Evolutionary conservation across 2,329 filamentous ascomycete genomes (phyloP).

Genomic region (Alternaria longipes): DNA sequence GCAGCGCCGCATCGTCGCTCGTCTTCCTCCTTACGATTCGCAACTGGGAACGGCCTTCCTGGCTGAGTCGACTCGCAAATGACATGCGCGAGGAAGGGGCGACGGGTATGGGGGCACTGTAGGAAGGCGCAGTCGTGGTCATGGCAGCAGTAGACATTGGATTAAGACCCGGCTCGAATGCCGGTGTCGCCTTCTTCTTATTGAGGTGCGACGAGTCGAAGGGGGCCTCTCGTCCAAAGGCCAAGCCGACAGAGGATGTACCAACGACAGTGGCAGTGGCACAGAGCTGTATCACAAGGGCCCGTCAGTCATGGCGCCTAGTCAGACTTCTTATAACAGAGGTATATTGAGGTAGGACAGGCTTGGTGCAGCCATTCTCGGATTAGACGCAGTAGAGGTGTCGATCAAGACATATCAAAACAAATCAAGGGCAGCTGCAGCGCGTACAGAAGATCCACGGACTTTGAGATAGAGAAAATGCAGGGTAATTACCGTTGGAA

Average conservation of each 20-base stretch:
- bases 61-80: constrained; percentile 35
- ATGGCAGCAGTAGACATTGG: constrained; percentile 42
- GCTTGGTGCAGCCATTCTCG: constrained; percentile 38
- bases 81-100: constrained; percentile 38
- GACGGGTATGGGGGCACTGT: constrained; percentile 35
- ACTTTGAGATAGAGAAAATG: constrained; percentile 27
- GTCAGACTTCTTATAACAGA: constrained; percentile 33
- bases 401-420: constrained; percentile 39
- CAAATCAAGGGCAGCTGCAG: constrained; percentile 40
- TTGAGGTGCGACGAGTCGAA: constrained; percentile 43
- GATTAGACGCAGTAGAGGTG: constrained; percentile 30
- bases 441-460: constrained; percentile 14
- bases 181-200: constrained; percentile 52
- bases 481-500: constrained; percentile 54
- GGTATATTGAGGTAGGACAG: constrained; percentile 35
- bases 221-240: constrained; percentile 63
- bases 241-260: constrained; percentile 67
- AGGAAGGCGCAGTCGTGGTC: constrained; percentile 35
- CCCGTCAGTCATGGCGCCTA: constrained; percentile 49
- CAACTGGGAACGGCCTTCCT: constrained; percentile 43
- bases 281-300: constrained; percentile 63
- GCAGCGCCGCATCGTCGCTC: constrained; percentile 36
- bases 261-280: constrained; percentile 68
- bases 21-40: constrained; percentile 48
- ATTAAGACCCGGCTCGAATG: constrained; percentile 40